Base-by-base conservation (phyloP, 1,284 basidiomycete genomes). In the Tilletia setariae region DNA sequence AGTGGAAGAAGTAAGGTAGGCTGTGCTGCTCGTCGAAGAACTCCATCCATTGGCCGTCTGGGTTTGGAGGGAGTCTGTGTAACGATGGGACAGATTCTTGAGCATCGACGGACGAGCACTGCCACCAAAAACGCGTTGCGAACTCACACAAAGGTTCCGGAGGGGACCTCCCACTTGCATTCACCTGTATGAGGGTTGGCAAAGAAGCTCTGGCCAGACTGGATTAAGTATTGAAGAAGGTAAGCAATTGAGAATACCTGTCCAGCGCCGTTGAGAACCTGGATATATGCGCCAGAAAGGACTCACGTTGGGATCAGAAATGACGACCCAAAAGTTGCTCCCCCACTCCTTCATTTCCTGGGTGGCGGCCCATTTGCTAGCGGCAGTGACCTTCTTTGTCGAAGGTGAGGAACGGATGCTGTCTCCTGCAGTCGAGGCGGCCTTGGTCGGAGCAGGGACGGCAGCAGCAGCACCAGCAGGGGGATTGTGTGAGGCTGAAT, bases 11-110 rank as follows among this genome's bases (percentile, higher is more conserved):
- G 83, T 97, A 97, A 15, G 91, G 89, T 68, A 93, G 85, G 44
- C 90, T 90, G 47, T 90, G 86, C 40, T 88, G 86, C 44, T 91
- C 89, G 82, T 95, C 93, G 53, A 87, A 86, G 72, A 96, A 86
- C 83, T 96, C 93, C 92, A 93, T 95, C 93, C 93, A 97, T 81
- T 95, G 92, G 61, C 94, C 94, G 42, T 91, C 89, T 2, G 88
- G 86, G 70, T 86, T 90, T 7, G 91, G 90, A 28, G 93, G 94
- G 43, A 97, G 85, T 1, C 53, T 59, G 53, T 49, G 44, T 15
- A n/a, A 1, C 8, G 47, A 49, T 11, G 47, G 25, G 47, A 11
- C 8, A 49, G 47, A 19, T 19, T 21, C n/a, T 15, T 15, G 44
- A 46, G 2, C 1, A 46, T 46, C n/a, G 47, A 7, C 47, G 25